A percentile compares a stretch with the other conserved stretches of the same genome.
Evolutionary conservation across 805 yeast species (phyloP).

Genomic region (Myxozyma nipponensis): DNA sequence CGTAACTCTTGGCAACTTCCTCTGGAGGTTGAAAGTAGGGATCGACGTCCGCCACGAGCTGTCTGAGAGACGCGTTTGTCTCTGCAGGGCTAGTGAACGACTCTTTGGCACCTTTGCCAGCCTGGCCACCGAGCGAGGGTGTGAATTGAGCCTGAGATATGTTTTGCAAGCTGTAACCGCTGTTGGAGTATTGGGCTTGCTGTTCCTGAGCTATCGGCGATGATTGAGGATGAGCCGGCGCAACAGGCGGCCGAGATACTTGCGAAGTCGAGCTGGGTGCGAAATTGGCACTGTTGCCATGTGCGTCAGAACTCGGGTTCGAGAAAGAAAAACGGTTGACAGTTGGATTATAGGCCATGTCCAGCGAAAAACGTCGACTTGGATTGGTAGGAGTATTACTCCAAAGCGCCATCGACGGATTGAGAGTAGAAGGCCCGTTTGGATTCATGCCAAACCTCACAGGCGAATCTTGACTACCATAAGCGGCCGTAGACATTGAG

Average conservation of each 20-base stretch:
- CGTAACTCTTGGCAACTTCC: not conserved
- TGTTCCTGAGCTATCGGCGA: too few relatives aligned
- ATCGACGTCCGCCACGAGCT: slow-evolving; percentile 15
- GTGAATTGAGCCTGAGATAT: too few relatives aligned
- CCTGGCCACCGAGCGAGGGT: too few relatives aligned
- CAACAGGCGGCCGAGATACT: too few relatives aligned
- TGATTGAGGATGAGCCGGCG: too few relatives aligned
- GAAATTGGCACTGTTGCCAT: too few relatives aligned
- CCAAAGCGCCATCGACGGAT: not conserved
- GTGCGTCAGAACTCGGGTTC: too few relatives aligned
- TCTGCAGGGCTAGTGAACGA: slow-evolving; percentile 12
- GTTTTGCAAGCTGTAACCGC: too few relatives aligned
- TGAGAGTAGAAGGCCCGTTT: too few relatives aligned
- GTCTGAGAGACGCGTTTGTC: slow-evolving; percentile 3
- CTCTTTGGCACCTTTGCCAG: not conserved
- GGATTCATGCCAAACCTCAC: not conserved
- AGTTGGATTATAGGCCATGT: not conserved
- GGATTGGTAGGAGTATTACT: not conserved
- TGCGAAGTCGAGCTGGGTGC: too few relatives aligned
- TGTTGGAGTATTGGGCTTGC: too few relatives aligned
- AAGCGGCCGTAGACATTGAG: slow-evolving; percentile 1
- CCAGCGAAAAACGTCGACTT: not conserved
- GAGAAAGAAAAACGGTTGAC: not conserved
- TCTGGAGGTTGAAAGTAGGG: slow-evolving; percentile 12
- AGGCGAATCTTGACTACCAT: not conserved